Evolutionary conservation across 306 rosid species (phyloP), one percentile per base, ranked within the genome.

Genomic region (Rosa persica): DNA sequence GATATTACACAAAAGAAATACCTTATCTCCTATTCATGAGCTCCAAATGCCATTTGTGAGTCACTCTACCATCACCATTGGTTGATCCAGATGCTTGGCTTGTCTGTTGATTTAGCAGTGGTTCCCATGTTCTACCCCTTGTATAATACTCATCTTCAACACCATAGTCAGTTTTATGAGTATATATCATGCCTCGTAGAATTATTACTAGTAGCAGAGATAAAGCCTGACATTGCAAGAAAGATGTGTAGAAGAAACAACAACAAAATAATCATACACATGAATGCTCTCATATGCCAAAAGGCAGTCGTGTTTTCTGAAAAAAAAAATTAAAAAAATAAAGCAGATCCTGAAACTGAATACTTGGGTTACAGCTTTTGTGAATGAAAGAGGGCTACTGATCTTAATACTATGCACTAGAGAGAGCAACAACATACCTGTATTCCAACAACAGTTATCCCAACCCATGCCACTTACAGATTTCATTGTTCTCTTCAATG

Each of bases 21-120:
- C 98, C 97, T 95, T 91, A 68, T 91, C 98, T 81, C 99, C 87
- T 79, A 92, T 82, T 67, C 90, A 87, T 40, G 91, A 83, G 80
- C 97, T 93, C 98, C 98, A 95, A 55, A 91, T 76, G 79, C 89
- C 97, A 11, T n/a, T 88, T 80, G 80, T 83, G 89, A 70, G 74
- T 78, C 78, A 87, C 89, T 79, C 87, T 78, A 62, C 74, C 87
- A 34, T 89, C 90, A 55, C 42, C 78, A 79, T 88, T 92, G 86
- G 76, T 74, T 51, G 87, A 79, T 39, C 86, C 92, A 77, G 93
- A 83, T 47, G 89, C 84, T 75, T 88, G 97, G 79, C 81, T 80
- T 74, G 86, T 74, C 70, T 86, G 95, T 81, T 90, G 83, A 79
- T 85, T 89, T 38, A 86, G 80, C 70, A 87, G 79, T 48, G 98